phyloP scores from a whole-genome alignment of 2,329 filamentous ascomycete species.

The Alternaria arbusti region DNA sequence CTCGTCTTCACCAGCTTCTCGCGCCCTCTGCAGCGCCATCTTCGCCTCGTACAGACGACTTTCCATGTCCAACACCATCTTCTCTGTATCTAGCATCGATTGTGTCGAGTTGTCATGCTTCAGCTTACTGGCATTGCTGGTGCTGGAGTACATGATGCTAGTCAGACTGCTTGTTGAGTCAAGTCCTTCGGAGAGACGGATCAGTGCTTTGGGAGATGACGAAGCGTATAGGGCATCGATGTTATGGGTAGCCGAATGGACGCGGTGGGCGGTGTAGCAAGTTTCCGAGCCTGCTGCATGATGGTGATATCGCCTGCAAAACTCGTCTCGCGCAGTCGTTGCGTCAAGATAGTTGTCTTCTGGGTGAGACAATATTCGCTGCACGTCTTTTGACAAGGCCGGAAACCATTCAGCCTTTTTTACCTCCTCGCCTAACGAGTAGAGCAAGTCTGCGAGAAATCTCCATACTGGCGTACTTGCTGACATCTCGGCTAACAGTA shows the following conservation, averaged over 20 bases:
- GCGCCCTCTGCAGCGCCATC: background rate
- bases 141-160: background rate
- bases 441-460: conserved; percentile 1
- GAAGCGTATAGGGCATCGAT: background rate
- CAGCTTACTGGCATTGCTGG: background rate
- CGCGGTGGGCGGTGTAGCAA: background rate
- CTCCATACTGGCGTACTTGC: background rate
- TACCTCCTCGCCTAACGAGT: background rate
- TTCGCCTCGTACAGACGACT: conserved; percentile 1
- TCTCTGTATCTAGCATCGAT: conserved; percentile 7
- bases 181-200: background rate
- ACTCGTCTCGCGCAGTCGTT: background rate
- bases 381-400: background rate
- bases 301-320: conserved; percentile 3
- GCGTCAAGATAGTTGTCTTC: background rate
- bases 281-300: background rate
- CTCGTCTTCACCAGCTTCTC: background rate
- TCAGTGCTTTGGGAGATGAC: background rate
- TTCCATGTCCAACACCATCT: conserved; percentile 9
- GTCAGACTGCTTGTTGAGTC: background rate
- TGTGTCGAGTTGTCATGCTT: background rate
- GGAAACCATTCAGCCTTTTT: background rate
- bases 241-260: background rate
- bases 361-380: background rate
- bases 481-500: background rate